phyloP scores from a whole-genome alignment of 2,329 filamentous ascomycete genomes.

The Paramyrothecium roridum region DNA sequence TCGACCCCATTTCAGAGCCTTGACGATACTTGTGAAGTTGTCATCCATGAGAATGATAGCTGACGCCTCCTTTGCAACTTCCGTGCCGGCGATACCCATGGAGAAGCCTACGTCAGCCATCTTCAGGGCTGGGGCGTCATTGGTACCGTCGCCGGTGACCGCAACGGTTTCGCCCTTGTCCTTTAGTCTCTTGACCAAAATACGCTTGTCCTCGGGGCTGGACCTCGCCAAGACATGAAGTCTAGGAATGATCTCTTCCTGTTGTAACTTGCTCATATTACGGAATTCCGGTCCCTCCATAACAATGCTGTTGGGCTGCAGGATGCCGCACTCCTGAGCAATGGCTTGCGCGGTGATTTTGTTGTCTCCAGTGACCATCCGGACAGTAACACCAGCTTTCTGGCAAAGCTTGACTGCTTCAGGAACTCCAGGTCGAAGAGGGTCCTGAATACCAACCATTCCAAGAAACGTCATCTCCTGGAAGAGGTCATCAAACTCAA shows the following conservation, averaged over 20 bases:
- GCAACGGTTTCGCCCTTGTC: constrained; percentile 74
- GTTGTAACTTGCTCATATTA: constrained; percentile 63
- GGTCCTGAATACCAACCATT: constrained; percentile 79
- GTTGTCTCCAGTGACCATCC: constrained; percentile 86
- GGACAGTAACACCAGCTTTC: constrained; percentile 72
- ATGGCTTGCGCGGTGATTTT: constrained; percentile 76
- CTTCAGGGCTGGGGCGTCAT: constrained; percentile 78
- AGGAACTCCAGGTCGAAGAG: constrained; percentile 69
- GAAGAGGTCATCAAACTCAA: constrained; percentile 66
- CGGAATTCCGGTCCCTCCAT: constrained; percentile 80
- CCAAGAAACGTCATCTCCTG: constrained; percentile 65
- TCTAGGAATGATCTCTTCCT: constrained; percentile 64
- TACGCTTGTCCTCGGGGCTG: constrained; percentile 73
- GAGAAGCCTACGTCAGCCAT: constrained; percentile 81
- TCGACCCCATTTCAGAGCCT: constrained; percentile 77
- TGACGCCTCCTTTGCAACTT: constrained; percentile 81
- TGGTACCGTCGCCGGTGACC: constrained; percentile 80
- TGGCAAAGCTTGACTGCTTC: constrained; percentile 73
- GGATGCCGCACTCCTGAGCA: constrained; percentile 74
- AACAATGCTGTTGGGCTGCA: constrained; percentile 63
- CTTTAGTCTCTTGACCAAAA: constrained; percentile 68
- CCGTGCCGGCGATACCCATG: constrained; percentile 81
- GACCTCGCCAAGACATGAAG: constrained; percentile 72
- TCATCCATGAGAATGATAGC: constrained; percentile 86
- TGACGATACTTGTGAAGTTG: constrained; percentile 84